Base-by-base conservation (phyloP, 352 stramenopile genomes). In the Paralagenidium karlingii region DNA sequence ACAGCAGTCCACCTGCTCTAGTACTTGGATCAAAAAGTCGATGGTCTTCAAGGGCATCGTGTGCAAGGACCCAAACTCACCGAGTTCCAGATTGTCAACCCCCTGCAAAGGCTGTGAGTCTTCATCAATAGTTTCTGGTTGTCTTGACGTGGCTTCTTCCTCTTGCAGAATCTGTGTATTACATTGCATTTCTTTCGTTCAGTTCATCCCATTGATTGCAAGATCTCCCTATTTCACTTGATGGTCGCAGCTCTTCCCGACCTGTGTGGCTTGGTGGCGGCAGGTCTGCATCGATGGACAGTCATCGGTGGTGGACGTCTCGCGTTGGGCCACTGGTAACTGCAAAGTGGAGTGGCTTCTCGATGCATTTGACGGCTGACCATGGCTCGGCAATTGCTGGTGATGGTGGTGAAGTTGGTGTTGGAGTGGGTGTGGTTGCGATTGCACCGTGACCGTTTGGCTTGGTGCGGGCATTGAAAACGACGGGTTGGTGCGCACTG, bases 11-110 rank as follows among this genome's bases (percentile, higher is more conserved):
- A 84, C 70, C 34, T 81, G 60, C 64, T 77, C 63, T 8, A 88
- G 53, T 33, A 75, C 53, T 24, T 58, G 43, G 12, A 84, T 80
- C 11, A 88, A 54, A 36, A 71, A 75, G n/a, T 82, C 57, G 16
- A 88, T 58, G 0, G 75, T 82, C 34, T 80, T 68, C 7, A 60
- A 46, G n/a, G 52, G 48, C 75, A 88, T 82, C 8, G 33, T 32
- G 11, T 40, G 20, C 22, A 88, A 53, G 5, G 56, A 40, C 2
- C 68, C 68, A 34, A 77, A 83, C 6, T 36, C 41, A 1, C 64
- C 64, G 6, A 82, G 40, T 5, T 47, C n/a, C n/a, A n/a, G 34
- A 19, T 70, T 45, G 3, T 31, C 38, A 13, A 18, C 28, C 8
- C 19, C 15, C 6, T 8, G 15, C 15, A 15, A 11, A 11, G 13